phyloP scores from a whole-genome alignment of 225 moss, liverwort and hornwort species.

The Neckera pumila region DNA sequence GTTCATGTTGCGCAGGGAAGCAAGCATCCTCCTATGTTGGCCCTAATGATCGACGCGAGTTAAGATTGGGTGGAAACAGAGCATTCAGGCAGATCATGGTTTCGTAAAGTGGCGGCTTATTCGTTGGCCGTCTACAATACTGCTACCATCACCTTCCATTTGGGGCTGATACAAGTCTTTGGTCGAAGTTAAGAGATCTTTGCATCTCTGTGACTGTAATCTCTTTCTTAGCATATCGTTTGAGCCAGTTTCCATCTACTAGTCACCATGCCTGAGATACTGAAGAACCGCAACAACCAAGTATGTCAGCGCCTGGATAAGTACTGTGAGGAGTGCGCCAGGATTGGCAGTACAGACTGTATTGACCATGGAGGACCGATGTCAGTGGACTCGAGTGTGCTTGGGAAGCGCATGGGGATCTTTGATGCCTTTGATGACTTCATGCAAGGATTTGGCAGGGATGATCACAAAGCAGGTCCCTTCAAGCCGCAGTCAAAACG shows the following conservation, averaged over 20 bases:
- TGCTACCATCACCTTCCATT: neutral
- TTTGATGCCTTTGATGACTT: slow-evolving; percentile 2
- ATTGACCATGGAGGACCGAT: slow-evolving; percentile 26
- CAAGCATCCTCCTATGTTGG: neutral
- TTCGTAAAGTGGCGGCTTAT: slow-evolving; percentile 14
- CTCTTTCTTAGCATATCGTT: neutral
- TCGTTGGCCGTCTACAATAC: slow-evolving; percentile 13
- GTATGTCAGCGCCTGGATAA: slow-evolving; percentile 10
- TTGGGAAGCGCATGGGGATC: slow-evolving; percentile 20
- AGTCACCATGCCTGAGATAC: slow-evolving; percentile 37
- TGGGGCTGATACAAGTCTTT: neutral
- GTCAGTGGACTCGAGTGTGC: slow-evolving; percentile 9
- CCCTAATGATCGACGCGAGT: neutral
- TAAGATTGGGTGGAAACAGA: neutral
- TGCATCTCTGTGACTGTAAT: neutral
- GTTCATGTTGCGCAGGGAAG: neutral
- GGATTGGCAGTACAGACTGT: slow-evolving; percentile 24
- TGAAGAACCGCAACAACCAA: slow-evolving; percentile 5
- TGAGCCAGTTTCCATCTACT: neutral
- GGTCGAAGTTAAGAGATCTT: neutral
- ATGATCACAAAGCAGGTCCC: neutral
- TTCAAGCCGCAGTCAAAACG: slow-evolving; percentile 6
- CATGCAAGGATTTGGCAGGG: neutral
- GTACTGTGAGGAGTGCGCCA: slow-evolving; percentile 14
- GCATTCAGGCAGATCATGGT: slow-evolving; percentile 2